Evolutionary conservation across 2,329 filamentous ascomycete species (phyloP), one percentile per base, ranked within the genome.

Genomic region (Neopestalotiopsis rosae): DNA sequence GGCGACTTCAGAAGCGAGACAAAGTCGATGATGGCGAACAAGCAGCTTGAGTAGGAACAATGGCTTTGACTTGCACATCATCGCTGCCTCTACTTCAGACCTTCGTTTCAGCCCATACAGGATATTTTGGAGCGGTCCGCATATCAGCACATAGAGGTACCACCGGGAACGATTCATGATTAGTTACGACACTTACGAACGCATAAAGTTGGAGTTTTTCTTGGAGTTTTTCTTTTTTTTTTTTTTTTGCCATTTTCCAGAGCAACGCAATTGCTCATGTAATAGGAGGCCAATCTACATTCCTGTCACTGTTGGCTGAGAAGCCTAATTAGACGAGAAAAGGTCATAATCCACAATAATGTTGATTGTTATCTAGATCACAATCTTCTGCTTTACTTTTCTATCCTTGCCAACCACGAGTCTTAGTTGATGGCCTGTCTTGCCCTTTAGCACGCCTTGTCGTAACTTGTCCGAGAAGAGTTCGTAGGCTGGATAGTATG

Each of bases 401-500:
- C 91, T 84, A 72, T 91, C 85, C 72, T 84, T 84, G 57, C 86
- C 86, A 2, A 93, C 88, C 10, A 91, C 81, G 63, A 93, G 78
- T 67, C 89, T 82, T 72, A 93, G 79, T 77, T 93, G 90, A 71
- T 84, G 82, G 6, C 85, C 85, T 32, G 83, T 78, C 74, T 82
- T 84, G 20, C 83, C 78, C 4, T 78, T 68, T 70, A 92, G 87
- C 38, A 90, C 81, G 1, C 91, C 91, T 32, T 79, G 76, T 68
- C 90, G 84, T 69, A 93, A 76, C 20, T 83, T 85, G 38, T 89
- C 87, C 1, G 86, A 87, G 75, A 89, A 94, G 12, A 93, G 83
- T 81, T 93, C 91, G 74, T 93, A 93, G 1, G 90, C 90, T 4
- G 91, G 91, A 74, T 90, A 93, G 79, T 93, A 90, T 1, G 84